Conservation (phyloP, 225 moss, liverwort and hornwort species). For the Lunularia cruciata region DNA sequence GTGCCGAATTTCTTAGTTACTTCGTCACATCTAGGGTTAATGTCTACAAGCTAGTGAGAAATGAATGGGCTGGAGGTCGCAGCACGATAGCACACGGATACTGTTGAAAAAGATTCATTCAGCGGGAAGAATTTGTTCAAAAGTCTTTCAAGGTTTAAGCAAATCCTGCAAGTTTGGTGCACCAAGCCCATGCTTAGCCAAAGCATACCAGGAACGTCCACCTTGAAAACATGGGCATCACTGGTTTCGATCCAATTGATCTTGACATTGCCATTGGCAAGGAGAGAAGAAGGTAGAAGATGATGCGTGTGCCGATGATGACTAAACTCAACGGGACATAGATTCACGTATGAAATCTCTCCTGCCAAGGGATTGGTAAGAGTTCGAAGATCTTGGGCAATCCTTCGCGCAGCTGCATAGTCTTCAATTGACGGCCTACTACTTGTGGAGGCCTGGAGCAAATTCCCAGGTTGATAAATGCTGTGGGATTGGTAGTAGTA, state of each 20-base stretch:
- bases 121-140: background rate
- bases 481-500: background rate
- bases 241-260: conserved; percentile 34
- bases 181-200: background rate
- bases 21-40: too few relatives aligned
- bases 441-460: background rate
- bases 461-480: background rate
- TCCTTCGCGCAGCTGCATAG: background rate
- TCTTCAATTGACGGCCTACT: background rate
- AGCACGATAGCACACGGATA: too few relatives aligned
- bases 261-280: background rate
- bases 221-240: conserved; percentile 29
- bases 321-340: background rate
- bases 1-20: too few relatives aligned
- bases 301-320: background rate
- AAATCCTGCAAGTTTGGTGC: too few relatives aligned
- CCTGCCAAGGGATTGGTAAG: background rate
- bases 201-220: conserved; percentile 35
- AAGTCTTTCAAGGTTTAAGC: background rate
- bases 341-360: background rate
- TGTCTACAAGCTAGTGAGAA: too few relatives aligned
- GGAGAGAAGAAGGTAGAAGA: background rate
- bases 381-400: background rate
- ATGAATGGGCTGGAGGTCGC: too few relatives aligned
- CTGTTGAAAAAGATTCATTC: background rate